Conservation (phyloP, 139 green algal species). For the Asterochloris sp. region DNA sequence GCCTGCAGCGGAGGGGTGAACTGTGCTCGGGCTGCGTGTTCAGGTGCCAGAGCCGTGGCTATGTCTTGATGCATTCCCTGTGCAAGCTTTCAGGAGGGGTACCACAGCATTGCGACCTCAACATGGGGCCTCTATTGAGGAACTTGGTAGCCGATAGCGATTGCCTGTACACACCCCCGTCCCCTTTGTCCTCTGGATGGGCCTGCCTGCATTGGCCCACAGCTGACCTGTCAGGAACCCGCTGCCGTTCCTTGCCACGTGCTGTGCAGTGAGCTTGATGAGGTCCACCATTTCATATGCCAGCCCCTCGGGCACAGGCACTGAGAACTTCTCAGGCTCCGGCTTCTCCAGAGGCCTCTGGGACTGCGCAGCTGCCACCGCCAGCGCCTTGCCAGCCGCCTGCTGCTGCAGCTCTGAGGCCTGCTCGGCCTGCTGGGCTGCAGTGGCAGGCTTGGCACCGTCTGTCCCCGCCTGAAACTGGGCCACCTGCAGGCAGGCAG, state of each 20-base stretch:
- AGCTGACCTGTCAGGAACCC: constrained; percentile 61
- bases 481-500: constrained; percentile 41
- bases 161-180: too few species aligned
- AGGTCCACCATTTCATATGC: constrained; percentile 84
- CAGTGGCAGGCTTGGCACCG: constrained; percentile 2
- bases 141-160: too few species aligned
- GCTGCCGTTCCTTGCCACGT: constrained; percentile 93
- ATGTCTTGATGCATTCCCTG: too few species aligned
- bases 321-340: constrained; percentile 66
- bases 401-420: constrained; percentile 26
- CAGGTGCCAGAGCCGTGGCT: too few species aligned
- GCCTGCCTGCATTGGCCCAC: too few species aligned
- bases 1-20: constrained; percentile 13
- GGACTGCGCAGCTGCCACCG: constrained; percentile 15
- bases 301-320: constrained; percentile 87
- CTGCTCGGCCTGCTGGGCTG: constrained; percentile 30
- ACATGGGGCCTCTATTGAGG: too few species aligned
- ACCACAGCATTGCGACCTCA: too few species aligned
- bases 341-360: constrained; percentile 74
- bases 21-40: neutral
- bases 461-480: constrained; percentile 40
- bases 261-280: constrained; percentile 95
- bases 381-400: constrained; percentile 23
- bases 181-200: too few species aligned
- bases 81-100: too few species aligned